Conservation (phyloP, 75 land plant species). For the Chamaecyparis obtusa region DNA sequence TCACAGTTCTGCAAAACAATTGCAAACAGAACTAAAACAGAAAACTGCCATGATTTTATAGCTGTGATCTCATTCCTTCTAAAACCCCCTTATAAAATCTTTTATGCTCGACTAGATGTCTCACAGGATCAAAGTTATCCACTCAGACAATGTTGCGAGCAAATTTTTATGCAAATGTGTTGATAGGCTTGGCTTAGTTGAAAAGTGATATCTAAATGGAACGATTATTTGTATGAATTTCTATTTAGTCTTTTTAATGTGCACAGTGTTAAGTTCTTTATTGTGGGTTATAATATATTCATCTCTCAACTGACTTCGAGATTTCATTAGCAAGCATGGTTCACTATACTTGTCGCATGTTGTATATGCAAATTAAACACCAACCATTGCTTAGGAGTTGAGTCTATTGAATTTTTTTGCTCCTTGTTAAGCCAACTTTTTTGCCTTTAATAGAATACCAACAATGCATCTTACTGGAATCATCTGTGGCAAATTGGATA, state of each 20-base stretch:
- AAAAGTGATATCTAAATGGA: not conserved
- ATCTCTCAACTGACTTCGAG: not conserved
- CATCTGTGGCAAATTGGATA: not conserved
- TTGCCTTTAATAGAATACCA: not conserved
- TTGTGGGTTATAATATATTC: not conserved
- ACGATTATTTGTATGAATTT: not conserved
- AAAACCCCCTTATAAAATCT: not conserved
- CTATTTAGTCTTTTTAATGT: not conserved
- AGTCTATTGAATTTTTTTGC: not conserved
- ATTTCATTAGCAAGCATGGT: not conserved
- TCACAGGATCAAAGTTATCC: not conserved
- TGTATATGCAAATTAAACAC: not conserved
- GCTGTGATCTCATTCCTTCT: not conserved
- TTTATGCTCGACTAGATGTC: not conserved
- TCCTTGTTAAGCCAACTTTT: not conserved
- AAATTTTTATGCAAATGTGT: not conserved
- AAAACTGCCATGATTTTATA: not conserved
- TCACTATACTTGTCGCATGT: not conserved
- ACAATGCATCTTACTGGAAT: not conserved
- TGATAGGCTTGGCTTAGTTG: not conserved
- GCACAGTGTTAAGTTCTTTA: not conserved
- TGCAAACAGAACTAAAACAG: not conserved
- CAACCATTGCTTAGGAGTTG: not conserved
- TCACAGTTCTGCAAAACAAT: not conserved
- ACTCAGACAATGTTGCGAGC: not conserved